phyloP scores from a whole-genome alignment of 2,329 filamentous ascomycete genomes.

The Ophiostoma piceae region DNA sequence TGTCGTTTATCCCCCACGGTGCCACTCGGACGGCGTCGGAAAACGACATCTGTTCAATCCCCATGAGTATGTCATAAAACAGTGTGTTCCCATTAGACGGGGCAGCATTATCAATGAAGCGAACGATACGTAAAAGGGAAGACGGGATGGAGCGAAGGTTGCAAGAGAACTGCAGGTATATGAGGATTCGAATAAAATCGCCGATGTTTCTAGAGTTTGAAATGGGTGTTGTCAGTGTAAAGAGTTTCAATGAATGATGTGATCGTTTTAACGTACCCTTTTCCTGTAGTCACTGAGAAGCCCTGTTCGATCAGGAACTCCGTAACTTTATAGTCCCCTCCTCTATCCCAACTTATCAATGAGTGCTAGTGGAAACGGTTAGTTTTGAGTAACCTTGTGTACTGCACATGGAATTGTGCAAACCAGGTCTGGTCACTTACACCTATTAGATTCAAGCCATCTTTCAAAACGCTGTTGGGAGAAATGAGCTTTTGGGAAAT shows the following conservation, averaged over 20 bases:
- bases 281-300: neutral
- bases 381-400: neutral
- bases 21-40: neutral
- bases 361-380: too few relatives aligned
- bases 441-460: neutral
- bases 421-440: neutral
- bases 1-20: neutral
- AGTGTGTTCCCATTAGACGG: neutral
- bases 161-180: too few relatives aligned
- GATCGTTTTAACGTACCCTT: neutral
- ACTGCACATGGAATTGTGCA: neutral
- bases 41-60: neutral
- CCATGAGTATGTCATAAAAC: neutral
- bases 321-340: too few relatives aligned
- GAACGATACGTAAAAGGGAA: neutral
- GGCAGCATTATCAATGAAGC: neutral
- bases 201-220: too few relatives aligned
- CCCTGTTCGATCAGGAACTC: neutral
- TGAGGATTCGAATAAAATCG: too few relatives aligned
- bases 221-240: too few relatives aligned
- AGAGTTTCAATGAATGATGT: neutral
- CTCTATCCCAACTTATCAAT: too few relatives aligned
- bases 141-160: too few relatives aligned
- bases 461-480: neutral
- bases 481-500: neutral